Evolutionary conservation across 164 flowering plant species (phyloP).

Genomic region (Umbellularia californica): DNA sequence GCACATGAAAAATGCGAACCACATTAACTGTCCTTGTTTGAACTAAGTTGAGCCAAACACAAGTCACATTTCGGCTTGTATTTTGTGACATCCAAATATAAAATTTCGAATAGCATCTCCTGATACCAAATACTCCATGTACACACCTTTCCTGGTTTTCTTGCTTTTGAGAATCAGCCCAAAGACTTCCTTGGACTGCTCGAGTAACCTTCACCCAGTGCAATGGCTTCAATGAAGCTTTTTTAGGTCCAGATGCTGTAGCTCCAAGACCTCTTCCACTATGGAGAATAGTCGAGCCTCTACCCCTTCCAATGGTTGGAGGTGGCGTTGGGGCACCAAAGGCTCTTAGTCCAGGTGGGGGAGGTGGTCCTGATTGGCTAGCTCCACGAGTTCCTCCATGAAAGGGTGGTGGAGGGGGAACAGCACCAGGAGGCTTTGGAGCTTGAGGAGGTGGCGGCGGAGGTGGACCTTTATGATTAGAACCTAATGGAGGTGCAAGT

Average conservation of each 20-base stretch:
- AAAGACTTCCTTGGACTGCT: constrained; percentile 92
- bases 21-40: background rate
- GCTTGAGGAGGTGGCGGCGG: constrained; percentile 49
- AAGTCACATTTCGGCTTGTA: background rate
- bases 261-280: constrained; percentile 48
- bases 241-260: constrained; percentile 50
- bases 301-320: constrained; percentile 64
- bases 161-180: constrained; percentile 84
- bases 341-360: constrained; percentile 46
- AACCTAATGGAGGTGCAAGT: constrained; percentile 35
- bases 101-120: background rate
- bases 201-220: constrained; percentile 98
- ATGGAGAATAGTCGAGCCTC: constrained; percentile 24
- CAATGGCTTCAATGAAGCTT: constrained; percentile 68
- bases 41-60: background rate
- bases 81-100: background rate
- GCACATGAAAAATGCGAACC: background rate
- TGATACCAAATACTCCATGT: background rate
- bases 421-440: constrained; percentile 40
- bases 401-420: constrained; percentile 36
- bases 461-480: constrained; percentile 21
- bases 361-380: constrained; percentile 42
- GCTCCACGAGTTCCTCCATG: constrained; percentile 19
- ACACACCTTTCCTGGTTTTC: constrained; percentile 66
- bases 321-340: constrained; percentile 54